Evolutionary conservation across 768 basidiomycete genomes (phyloP).

Genomic region (Sutorius australiensis): DNA sequence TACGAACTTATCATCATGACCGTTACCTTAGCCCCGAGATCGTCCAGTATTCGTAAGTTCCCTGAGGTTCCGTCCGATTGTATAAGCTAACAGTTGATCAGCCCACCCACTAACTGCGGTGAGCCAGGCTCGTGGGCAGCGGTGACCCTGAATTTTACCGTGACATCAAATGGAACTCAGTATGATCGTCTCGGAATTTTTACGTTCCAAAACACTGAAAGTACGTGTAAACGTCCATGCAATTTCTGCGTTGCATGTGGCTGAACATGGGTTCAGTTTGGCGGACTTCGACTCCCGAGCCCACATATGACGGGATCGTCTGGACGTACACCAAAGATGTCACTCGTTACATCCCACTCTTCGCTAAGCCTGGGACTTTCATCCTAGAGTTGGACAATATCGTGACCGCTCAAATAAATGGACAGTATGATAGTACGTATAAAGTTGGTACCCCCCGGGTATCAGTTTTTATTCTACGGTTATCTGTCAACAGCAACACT

Average conservation of each 20-base stretch:
- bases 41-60: constrained; percentile 53
- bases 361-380: constrained; percentile 62
- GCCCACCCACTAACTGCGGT: constrained; percentile 73
- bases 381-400: constrained; percentile 74
- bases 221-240: constrained; percentile 35
- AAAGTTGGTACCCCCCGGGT: neutral
- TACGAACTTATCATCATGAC: neutral
- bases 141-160: constrained; percentile 72
- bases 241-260: neutral
- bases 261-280: constrained; percentile 45
- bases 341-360: constrained; percentile 67
- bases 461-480: neutral
- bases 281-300: constrained; percentile 80
- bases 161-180: constrained; percentile 74
- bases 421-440: constrained; percentile 63
- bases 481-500: constrained; percentile 48
- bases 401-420: constrained; percentile 52
- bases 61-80: neutral
- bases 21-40: constrained; percentile 50
- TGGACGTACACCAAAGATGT: constrained; percentile 80
- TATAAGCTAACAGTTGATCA: constrained; percentile 23
- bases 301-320: constrained; percentile 64
- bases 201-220: constrained; percentile 75
- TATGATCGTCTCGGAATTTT: constrained; percentile 71
- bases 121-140: constrained; percentile 68